Base-by-base conservation (phyloP, 2,329 filamentous ascomycete species). In the Colletotrichum lupini region DNA sequence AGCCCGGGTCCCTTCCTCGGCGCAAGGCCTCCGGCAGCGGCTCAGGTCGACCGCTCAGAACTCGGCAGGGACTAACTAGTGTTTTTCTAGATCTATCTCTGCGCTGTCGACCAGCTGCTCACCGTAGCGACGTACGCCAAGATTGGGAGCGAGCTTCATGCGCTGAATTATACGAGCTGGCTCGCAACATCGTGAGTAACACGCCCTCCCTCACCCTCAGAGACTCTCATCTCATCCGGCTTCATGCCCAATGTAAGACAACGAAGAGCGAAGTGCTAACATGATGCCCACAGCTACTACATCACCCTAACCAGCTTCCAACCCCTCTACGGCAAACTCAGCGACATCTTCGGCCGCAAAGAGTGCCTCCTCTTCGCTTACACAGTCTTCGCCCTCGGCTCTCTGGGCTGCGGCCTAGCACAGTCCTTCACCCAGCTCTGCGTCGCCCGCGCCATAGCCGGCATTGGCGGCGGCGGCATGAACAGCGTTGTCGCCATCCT, bases 111-210 rank as follows among this genome's bases (percentile, higher is more conserved):
- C 79, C 93, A 95, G 80, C 94, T 94, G 0, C 90, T 95, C 67
- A 91, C 94, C 35, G 90, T 95, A 61, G 91, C 91, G n/a, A 92
- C 89, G n/a, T 95, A 95, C 80, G 92, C 92, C 62, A 90, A 88
- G 75, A 95, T 96, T 77, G 93, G 93, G 12, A 94, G 89, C 69
- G 94, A 95, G 75, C 84, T 96, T 32, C 86, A 93, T 64, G 92
- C 93, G 1, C 85, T 96, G 65, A 94, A 93, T 79, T 90, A 89
- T 76, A 94, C 93, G 4, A 92, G 90, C 65, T 95, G 93, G 93
- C 92, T 95, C 72, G 92, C 92, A 32, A 83, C 82, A 2, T 81
- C 85, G 81, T 86, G 74, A 75, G 76, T 72, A 49, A 37, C 56
- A 8, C 28, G 1, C 28, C n/a, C 32, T 0, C 30, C 16, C 9